A percentile compares a stretch with the other conserved stretches of the same genome.
Evolutionary conservation across 2,329 filamentous ascomycete genomes (phyloP).

Genomic region (Clarireedia monteithiana): DNA sequence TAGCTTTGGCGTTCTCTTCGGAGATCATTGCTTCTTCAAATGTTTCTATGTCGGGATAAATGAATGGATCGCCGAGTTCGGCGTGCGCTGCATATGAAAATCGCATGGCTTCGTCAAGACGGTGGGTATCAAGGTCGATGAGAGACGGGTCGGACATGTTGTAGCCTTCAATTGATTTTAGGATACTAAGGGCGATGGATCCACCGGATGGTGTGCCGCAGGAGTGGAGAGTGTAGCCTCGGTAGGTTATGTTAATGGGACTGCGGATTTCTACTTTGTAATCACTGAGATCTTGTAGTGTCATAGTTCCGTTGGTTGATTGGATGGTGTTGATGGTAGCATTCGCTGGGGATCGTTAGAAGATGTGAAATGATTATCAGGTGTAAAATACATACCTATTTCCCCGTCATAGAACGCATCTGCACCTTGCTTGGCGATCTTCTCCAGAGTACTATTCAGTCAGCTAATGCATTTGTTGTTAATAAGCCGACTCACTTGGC

Average conservation of each 20-base stretch:
- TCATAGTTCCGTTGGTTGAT: slow-evolving; percentile 58
- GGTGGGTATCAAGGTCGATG: slow-evolving; percentile 53
- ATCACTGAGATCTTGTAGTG: slow-evolving; percentile 51
- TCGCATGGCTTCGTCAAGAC: slow-evolving; percentile 79
- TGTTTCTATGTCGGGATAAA: slow-evolving; percentile 52
- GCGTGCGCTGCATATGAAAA: slow-evolving; percentile 78
- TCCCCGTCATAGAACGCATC: slow-evolving; percentile 56
- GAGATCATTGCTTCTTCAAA: slow-evolving; percentile 65
- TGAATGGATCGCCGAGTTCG: slow-evolving; percentile 76
- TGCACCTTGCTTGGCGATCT: slow-evolving; percentile 49
- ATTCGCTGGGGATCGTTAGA: slow-evolving; percentile 35
- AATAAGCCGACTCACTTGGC: slow-evolving; percentile 35
- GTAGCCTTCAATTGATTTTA: slow-evolving; percentile 73
- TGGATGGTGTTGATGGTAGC: slow-evolving; percentile 52
- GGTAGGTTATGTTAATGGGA: slow-evolving; percentile 55
- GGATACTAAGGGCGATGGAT: slow-evolving; percentile 53
- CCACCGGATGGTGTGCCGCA: slow-evolving; percentile 73
- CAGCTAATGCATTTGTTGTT: not conserved
- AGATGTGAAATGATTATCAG: not conserved
- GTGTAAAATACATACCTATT: slow-evolving; percentile 31
- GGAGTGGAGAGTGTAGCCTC: slow-evolving; percentile 62
- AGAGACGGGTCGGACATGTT: slow-evolving; percentile 45
- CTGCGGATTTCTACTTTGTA: slow-evolving; percentile 60
- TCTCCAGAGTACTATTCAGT: slow-evolving; percentile 44
- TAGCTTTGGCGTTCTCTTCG: slow-evolving; percentile 46